These are phyloP conservation scores for Globisporangium alternatum DNA, from an alignment of 352 stramenopile genomes.

Conservation along the genomic window DNA sequence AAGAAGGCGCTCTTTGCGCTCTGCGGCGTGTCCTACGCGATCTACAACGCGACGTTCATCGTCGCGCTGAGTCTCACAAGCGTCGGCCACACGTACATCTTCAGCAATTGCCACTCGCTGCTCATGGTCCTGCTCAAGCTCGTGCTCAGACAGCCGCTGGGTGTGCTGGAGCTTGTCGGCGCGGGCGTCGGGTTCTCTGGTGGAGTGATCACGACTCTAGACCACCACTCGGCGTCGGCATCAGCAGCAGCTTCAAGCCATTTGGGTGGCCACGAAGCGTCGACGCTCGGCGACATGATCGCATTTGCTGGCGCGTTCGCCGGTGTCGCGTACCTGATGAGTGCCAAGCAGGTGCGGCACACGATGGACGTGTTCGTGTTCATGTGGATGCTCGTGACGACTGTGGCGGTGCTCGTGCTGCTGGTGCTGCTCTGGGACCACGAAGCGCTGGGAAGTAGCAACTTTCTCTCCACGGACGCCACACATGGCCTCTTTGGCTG, in stretches of 20 bases:
- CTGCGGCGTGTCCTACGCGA: constrained; percentile 34
- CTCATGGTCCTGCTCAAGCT: constrained; percentile 51
- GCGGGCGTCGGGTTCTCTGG: constrained; percentile 37
- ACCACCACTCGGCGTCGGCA: constrained; percentile 18
- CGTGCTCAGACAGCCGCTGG: constrained; percentile 31
- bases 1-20: constrained; percentile 22
- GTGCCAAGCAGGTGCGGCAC: constrained; percentile 40
- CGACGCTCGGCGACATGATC: constrained; percentile 40
- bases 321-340: constrained; percentile 44
- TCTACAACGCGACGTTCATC: constrained; percentile 55
- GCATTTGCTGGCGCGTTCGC: constrained; percentile 49
- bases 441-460: constrained; percentile 4
- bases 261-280: not conserved
- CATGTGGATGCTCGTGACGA: constrained; percentile 37
- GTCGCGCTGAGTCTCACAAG: constrained; percentile 45
- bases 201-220: constrained; percentile 37
- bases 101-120: constrained; percentile 54
- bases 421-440: constrained; percentile 25
- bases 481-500: constrained; percentile 38
- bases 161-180: constrained; percentile 34
- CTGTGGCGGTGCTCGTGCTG: constrained; percentile 29
- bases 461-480: constrained; percentile 11
- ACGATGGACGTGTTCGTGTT: constrained; percentile 38
- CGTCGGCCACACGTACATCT: constrained; percentile 57
- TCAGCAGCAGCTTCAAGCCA: not conserved